A percentile compares a stretch with the other conserved stretches of the same genome.
Evolutionary conservation across 2,329 filamentous ascomycete genomes (phyloP).

Genomic region (Aureobasidium leucospermi): DNA sequence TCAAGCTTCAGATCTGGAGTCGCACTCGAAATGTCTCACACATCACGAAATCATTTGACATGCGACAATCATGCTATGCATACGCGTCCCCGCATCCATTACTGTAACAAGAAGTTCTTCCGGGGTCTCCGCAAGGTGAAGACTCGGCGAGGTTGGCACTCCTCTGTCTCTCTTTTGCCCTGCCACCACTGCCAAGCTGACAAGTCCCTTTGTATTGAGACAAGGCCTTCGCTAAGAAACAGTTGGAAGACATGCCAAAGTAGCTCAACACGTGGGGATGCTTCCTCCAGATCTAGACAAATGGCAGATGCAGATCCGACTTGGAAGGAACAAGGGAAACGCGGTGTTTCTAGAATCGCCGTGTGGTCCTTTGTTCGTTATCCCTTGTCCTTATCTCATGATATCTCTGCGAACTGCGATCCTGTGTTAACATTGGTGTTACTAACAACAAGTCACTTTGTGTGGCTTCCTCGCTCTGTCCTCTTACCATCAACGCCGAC

Average conservation of each 20-base stretch:
- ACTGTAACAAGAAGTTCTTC: not conserved
- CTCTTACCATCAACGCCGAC: too few species aligned
- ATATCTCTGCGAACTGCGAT: too few species aligned
- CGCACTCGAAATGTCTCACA: not conserved
- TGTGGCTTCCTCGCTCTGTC: too few species aligned
- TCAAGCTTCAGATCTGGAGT: not conserved
- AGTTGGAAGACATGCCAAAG: not conserved
- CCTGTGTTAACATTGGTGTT: too few species aligned
- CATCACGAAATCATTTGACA: not conserved
- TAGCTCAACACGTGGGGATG: not conserved
- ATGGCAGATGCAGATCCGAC: not conserved
- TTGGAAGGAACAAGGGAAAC: not conserved
- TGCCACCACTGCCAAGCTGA: constrained; percentile 1
- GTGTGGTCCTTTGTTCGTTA: not conserved
- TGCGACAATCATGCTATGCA: not conserved
- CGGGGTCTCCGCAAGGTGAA: not conserved
- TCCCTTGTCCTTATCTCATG: not conserved
- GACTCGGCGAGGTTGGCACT: not conserved
- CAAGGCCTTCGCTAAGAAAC: not conserved
- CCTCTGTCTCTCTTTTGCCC: not conserved
- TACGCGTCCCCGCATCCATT: not conserved
- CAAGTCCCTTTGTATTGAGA: not conserved
- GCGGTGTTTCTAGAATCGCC: not conserved
- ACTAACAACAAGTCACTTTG: too few species aligned
- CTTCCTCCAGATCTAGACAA: not conserved